Base-by-base conservation (phyloP, 306 rosid species). In the Luffa acutangula region DNA sequence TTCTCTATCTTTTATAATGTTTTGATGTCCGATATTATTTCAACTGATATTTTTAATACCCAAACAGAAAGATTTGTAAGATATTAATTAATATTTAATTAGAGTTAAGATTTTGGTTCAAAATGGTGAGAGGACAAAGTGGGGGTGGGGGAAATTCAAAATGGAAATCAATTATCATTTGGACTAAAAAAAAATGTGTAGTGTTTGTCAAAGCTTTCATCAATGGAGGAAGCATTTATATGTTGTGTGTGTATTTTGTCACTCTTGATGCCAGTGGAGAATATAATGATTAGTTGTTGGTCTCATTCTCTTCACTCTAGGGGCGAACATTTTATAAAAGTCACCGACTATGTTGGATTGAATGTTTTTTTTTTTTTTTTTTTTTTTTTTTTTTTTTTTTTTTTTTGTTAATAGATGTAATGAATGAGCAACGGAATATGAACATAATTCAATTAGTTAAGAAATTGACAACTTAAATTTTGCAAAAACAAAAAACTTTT, bases 201-300 rank as follows among this genome's bases (percentile, higher is more conserved):
- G 76, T 54, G 76, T 70, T 70, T 70, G 52, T 70, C 76, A 70
- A 70, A 20, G 76, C 5, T 70, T 43, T 45, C 56, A 70, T 70
- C n/a, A 70, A 70, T 70, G 76, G 51, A 45, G 15, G 9, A 70
- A 70, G 76, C 76, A 67, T 70, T 43, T 70, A 36, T 46, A 42
- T 18, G 2, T 20, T 41, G 6, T 70, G 49, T 69, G 36, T 20
- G 15, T 18, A 11, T 12, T 63, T 69, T 42, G 75, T 59, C 66
- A 59, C 66, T 21, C 66, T 59, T 31, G 37, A 54, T 9, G 42
- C 3, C 5, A 67, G 33, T 67, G 75, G 75, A 67, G 52, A 67
- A 42, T 42, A 67, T 67, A 67, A 69, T 69, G 9, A 69, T 42
- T 41, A 41, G 9, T 69, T 12, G 53, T 69, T 42, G 9, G 4